Conservation (phyloP, 1,284 basidiomycete genomes). For the Trametes polyzona region DNA sequence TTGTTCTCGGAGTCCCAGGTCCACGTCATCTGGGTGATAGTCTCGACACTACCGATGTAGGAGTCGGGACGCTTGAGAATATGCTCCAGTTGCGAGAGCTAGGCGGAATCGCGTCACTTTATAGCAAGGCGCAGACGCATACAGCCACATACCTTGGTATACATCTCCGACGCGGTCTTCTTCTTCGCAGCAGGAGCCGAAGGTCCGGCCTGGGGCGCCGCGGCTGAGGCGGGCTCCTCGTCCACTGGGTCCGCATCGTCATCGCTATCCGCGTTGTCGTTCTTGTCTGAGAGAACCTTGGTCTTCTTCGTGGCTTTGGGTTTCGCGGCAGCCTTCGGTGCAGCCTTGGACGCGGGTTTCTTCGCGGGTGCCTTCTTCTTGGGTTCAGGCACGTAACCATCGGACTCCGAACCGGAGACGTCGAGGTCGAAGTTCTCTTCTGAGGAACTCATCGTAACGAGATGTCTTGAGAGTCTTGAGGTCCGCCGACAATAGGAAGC, state of each 20-base stretch:
- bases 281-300: slow-evolving; percentile 68
- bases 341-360: slow-evolving; percentile 42
- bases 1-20: slow-evolving; percentile 83
- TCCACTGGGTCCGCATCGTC: slow-evolving; percentile 44
- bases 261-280: slow-evolving; percentile 54
- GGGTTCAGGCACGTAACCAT: slow-evolving; percentile 61
- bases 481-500: neutral
- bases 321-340: slow-evolving; percentile 48
- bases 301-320: slow-evolving; percentile 78
- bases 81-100: slow-evolving; percentile 97
- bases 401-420: slow-evolving; percentile 63
- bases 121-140: neutral
- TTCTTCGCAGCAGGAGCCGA: slow-evolving; percentile 53
- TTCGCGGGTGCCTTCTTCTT: slow-evolving; percentile 58
- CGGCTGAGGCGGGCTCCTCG: slow-evolving; percentile 44
- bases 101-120: slow-evolving; percentile 9
- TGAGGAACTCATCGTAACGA: slow-evolving; percentile 53
- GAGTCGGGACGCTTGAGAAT: slow-evolving; percentile 97
- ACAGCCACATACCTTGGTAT: slow-evolving; percentile 74
- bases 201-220: slow-evolving; percentile 37
- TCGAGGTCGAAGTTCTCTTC: slow-evolving; percentile 72
- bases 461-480: neutral
- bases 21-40: slow-evolving; percentile 88
- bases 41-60: slow-evolving; percentile 96
- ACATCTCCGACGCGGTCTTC: slow-evolving; percentile 92